Percentiles rank a stretch among this genome's conserved stretches.
phyloP scores from a whole-genome alignment of 2,329 filamentous ascomycete genomes.

The Raffaelea arxii region DNA sequence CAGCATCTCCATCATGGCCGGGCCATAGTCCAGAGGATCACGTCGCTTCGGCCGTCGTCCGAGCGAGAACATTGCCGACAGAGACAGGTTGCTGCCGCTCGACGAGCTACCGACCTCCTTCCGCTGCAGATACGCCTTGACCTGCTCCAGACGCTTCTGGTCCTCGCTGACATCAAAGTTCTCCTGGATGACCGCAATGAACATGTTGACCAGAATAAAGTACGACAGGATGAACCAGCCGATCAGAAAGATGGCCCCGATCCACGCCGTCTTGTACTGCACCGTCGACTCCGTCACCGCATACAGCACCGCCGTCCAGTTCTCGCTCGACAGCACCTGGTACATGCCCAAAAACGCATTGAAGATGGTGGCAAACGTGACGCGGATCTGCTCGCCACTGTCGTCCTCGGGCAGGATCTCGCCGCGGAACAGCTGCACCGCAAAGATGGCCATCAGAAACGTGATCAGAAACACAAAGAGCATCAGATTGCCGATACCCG shows the following conservation, averaged over 20 bases:
- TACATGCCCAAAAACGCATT: conserved; percentile 98
- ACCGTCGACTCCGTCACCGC: conserved; percentile 62
- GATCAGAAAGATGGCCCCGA: conserved; percentile 82
- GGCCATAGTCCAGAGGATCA: conserved; percentile 86
- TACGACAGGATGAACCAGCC: conserved; percentile 94
- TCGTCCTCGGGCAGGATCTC: conserved; percentile 60
- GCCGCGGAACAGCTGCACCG: conserved; percentile 83
- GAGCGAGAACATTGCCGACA: conserved; percentile 61
- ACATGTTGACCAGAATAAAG: conserved; percentile 98
- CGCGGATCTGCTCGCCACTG: conserved; percentile 50
- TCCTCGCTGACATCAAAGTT: conserved; percentile 99
- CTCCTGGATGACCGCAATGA: conserved; percentile 99
- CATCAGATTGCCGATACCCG: conserved; percentile 88
- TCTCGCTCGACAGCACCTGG: conserved; percentile 88
- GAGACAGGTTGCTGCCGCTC: conserved; percentile 69
- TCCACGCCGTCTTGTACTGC: conserved; percentile 69
- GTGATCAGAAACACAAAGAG: conserved; percentile 94
- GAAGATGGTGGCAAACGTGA: conserved; percentile 84
- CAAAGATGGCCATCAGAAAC: conserved; percentile 88
- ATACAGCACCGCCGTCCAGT: conserved; percentile 88
- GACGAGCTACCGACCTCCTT: conserved; percentile 69
- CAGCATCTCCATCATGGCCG: conserved; percentile 89
- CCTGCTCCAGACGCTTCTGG: conserved; percentile 92
- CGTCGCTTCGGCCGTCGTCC: conserved; percentile 50
- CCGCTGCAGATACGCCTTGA: conserved; percentile 86